phyloP scores from a whole-genome alignment of 2,329 filamentous ascomycete species.

The Penicillium sclerotiorum region DNA sequence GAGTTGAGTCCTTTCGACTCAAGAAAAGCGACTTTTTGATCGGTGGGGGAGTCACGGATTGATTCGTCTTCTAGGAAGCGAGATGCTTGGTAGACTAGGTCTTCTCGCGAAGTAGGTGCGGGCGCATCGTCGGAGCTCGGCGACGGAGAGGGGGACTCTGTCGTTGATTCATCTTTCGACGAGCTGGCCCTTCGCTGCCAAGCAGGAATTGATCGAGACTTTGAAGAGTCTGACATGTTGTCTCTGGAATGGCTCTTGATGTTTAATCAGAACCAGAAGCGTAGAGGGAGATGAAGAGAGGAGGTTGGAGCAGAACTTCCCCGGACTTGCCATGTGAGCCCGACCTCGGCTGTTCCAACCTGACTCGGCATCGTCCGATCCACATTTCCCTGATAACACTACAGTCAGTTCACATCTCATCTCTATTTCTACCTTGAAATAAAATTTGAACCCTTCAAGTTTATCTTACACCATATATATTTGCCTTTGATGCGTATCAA shows the following conservation, averaged over 20 bases:
- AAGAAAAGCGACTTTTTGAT: conserved; percentile 76
- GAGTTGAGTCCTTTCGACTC: conserved; percentile 72
- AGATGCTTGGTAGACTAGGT: conserved; percentile 66
- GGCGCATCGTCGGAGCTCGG: conserved; percentile 30
- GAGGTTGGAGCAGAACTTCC: conserved; percentile 16
- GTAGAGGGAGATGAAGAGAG: conserved; percentile 7
- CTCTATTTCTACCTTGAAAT: too few species aligned
- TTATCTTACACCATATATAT: too few species aligned
- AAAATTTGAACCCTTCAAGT: too few species aligned
- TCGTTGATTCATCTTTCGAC: conserved; percentile 35
- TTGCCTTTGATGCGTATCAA: too few species aligned
- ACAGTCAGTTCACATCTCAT: too few species aligned
- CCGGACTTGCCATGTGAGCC: conserved; percentile 31
- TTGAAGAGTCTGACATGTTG: conserved; percentile 40
- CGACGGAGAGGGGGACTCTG: conserved; percentile 25
- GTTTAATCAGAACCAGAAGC: too few species aligned
- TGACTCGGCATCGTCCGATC: conserved; percentile 12
- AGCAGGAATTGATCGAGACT: conserved; percentile 39
- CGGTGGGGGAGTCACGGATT: conserved; percentile 68
- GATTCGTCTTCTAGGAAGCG: conserved; percentile 75
- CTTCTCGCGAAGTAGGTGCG: conserved; percentile 30
- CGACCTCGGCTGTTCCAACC: conserved; percentile 30
- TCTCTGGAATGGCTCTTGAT: not conserved
- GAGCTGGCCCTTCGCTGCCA: conserved; percentile 38
- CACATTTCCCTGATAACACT: not conserved